Percentiles rank a stretch among this genome's conserved stretches.
Conservation (phyloP, 2,329 filamentous ascomycete genomes). For the Didymella lethalis region DNA sequence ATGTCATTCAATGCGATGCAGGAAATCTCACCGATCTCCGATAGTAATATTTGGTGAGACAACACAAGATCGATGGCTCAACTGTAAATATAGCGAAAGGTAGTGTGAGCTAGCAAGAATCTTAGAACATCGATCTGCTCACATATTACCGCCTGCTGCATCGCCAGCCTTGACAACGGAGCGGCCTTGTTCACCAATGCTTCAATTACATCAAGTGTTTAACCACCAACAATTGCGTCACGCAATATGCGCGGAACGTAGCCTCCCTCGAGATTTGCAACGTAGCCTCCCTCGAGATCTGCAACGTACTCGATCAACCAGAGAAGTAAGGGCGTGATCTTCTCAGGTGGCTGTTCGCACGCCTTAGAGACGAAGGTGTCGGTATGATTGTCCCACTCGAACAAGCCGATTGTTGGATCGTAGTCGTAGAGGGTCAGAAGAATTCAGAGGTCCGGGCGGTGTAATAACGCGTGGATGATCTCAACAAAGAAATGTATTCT, state of each 20-base stretch:
- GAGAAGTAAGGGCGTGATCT: constrained; percentile 14
- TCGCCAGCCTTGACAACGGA: constrained; percentile 3
- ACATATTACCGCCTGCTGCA: constrained; percentile 14
- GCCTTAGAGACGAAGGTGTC: constrained; percentile 21
- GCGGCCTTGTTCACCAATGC: constrained; percentile 16
- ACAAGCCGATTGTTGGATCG: constrained; percentile 9
- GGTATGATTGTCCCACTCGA: constrained; percentile 17
- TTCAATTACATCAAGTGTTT: constrained; percentile 13
- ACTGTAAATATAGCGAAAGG: too few relatives aligned
- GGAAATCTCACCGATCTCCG: too few relatives aligned
- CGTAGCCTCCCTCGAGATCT: constrained; percentile 13
- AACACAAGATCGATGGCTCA: too few relatives aligned
- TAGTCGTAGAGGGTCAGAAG: constrained; percentile 17
- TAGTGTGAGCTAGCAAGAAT: neutral
- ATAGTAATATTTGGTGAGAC: too few relatives aligned
- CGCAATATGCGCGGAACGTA: constrained; percentile 5
- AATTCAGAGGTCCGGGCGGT: constrained; percentile 14
- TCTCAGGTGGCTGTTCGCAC: constrained; percentile 19
- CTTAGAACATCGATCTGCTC: constrained; percentile 17
- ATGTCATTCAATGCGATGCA: too few relatives aligned
- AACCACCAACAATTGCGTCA: constrained; percentile 8
- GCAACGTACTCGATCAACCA: constrained; percentile 19
- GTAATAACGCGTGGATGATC: constrained; percentile 6
- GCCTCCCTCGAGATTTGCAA: constrained; percentile 12
- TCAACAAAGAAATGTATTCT: constrained; percentile 11